Evolutionary conservation across 2,329 filamentous ascomycete species (phyloP), one percentile per base, ranked within the genome.

Genomic region (Neofusicoccum sp.): DNA sequence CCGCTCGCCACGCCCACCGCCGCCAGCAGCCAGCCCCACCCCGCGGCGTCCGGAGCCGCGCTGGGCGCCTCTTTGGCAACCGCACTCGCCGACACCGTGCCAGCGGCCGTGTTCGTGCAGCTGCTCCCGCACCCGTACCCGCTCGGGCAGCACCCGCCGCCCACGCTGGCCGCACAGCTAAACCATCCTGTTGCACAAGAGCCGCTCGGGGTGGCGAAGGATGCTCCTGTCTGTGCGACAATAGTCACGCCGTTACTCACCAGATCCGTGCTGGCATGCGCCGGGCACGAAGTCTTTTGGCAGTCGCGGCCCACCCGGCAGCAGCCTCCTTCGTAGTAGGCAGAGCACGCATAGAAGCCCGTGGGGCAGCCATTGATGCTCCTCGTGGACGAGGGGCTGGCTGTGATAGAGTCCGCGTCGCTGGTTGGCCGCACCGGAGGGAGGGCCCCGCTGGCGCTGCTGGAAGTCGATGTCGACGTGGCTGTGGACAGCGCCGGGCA

Each of bases 261-360:
- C 2, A 93, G 78, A 2, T 93, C 85, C 0, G 88, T 90, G 0
- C 79, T 84, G 7, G 82, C 71, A 0, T 71, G 74, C 0, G 82
- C 79, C 0, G 91, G 90, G 70, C 94, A 98, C 6, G 89, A 91
- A 0, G 90, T 91, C 0, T 88, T 89, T 64, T 89, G 86, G 77
- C 94, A 98, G 77, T 96, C 85, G 22, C 93, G 87, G 1, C 92
- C 93, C 0, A 92, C 93, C 63, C 90, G 90, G 78, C 94, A 98
- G 79, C 94, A 98, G 22, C 92, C 92, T 12, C 91, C 92, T 1
- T 84, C 80, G 64, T 93, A 92, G 64, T 88, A 87, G 1, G 94
- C 94, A 2, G 89, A 86, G 76, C 94, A 98, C 56, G 92, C 89
- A 76, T 98, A 98, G 81, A 93, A 98, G 2, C 93, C 93, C 0